Evolutionary conservation across 768 basidiomycete genomes (phyloP).

Genomic region (Lepiota brunneoincarnata): DNA sequence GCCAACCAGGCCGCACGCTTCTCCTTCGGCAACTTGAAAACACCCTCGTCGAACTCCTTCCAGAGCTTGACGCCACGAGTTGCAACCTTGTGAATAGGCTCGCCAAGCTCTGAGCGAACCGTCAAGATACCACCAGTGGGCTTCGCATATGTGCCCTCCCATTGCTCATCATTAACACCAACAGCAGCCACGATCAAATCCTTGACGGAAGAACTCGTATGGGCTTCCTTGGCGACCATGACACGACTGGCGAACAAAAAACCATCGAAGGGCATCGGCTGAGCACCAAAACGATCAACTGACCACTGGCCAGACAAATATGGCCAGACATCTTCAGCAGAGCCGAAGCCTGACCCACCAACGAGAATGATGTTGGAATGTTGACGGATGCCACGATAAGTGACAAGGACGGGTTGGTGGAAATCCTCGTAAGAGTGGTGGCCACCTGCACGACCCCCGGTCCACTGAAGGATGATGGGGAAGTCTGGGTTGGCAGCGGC

Average conservation of each 20-base stretch:
- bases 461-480: slow-evolving; percentile 99
- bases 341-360: slow-evolving; percentile 94
- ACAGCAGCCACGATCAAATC: slow-evolving; percentile 92
- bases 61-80: slow-evolving; percentile 96
- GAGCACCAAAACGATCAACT: slow-evolving; percentile 69
- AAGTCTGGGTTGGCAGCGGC: slow-evolving; percentile 92
- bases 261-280: slow-evolving; percentile 98
- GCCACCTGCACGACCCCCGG: slow-evolving; percentile 96
- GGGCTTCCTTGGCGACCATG: slow-evolving; percentile 99
- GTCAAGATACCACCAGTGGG: slow-evolving; percentile 96
- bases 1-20: slow-evolving; percentile 88
- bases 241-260: slow-evolving; percentile 95
- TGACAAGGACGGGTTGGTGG: slow-evolving; percentile 91
- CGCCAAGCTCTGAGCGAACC: slow-evolving; percentile 95
- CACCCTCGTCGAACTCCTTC: slow-evolving; percentile 97
- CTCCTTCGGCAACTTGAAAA: slow-evolving; percentile 95
- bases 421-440: slow-evolving; percentile 99
- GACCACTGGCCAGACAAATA: slow-evolving; percentile 98
- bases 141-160: slow-evolving; percentile 94
- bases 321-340: slow-evolving; percentile 93
- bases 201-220: slow-evolving; percentile 93
- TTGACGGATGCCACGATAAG: slow-evolving; percentile 87
- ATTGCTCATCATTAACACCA: slow-evolving; percentile 87
- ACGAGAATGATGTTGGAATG: slow-evolving; percentile 88
- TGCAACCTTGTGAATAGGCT: slow-evolving; percentile 99